Base-by-base conservation (phyloP, 192 early-diverging fungal genomes). In the Gonapodya prolifera region DNA sequence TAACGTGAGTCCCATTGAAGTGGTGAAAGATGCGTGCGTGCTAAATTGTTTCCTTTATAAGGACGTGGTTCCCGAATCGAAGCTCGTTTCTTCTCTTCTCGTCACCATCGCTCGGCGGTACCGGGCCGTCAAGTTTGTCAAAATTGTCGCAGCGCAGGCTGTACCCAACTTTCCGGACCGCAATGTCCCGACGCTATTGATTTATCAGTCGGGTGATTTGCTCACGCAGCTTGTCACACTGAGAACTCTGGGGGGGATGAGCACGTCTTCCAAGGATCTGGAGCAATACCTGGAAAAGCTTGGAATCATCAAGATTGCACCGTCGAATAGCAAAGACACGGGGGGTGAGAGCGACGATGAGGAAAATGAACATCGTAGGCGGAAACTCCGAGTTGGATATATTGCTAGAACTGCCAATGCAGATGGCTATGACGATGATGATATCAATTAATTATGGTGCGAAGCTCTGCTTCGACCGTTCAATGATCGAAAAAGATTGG, bases 81-180 rank as follows among this genome's bases (percentile, higher is more conserved):
- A n/a, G n/a, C n/a, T n/a, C n/a, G n/a, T n/a, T n/a, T n/a, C n/a
- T n/a, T n/a, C n/a, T n/a, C n/a, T n/a, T n/a, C n/a, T n/a, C n/a
- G n/a, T n/a, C n/a, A n/a, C n/a, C n/a, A 16, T 69, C 13, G 45
- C 45, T 16, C 8, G n/a, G 45, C 45, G 45, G 82, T 91, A 97
- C 85, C 89, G 89, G 31, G 87, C 93, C 1, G 93, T 91, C 76
- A 99, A 99, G 86, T 99, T 99, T 84, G 77, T 93, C 69, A 96
- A 96, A 80, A 97, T 97, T 78, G 85, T 95, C 30, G 93, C 91
- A 8, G 92, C 94, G 77, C 93, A 95, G 79, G 96, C 95, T 84
- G 97, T 99, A 79, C 92, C 91, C 35, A 93, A 95, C 77, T 99
- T 97, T 79, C 97, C 97, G 0, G 97, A 99, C 81, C 75, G 80